phyloP scores from a whole-genome alignment of 202 grass and related monocot genomes.

The Panicum virgatum region DNA sequence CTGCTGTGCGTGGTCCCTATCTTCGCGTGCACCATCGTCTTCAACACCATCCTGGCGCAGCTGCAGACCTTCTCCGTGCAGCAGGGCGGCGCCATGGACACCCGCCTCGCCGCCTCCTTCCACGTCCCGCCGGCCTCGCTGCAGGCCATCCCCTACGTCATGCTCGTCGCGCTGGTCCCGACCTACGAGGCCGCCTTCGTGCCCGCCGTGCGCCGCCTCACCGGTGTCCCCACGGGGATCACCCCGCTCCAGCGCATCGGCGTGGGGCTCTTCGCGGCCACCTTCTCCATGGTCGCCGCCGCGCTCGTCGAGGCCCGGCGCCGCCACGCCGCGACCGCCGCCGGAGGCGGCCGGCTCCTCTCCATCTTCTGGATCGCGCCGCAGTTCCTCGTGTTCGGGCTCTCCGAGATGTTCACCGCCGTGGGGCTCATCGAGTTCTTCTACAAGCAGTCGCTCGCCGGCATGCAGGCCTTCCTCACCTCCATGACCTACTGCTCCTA shows the following conservation, averaged over 20 bases:
- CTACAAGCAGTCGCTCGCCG: conserved; percentile 85
- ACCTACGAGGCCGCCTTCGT: conserved; percentile 74
- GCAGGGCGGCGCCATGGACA: conserved; percentile 77
- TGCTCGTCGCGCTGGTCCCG: conserved; percentile 67
- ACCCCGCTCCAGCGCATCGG: conserved; percentile 84
- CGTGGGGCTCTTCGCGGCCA: conserved; percentile 74
- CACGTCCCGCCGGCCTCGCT: conserved; percentile 76
- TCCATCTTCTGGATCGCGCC: conserved; percentile 86
- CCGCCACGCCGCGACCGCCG: not conserved
- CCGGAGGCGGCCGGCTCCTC: not conserved
- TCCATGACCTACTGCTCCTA: conserved; percentile 99
- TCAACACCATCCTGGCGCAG: conserved; percentile 91
- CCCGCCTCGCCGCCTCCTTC: conserved; percentile 52
- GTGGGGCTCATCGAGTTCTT: conserved; percentile 99
- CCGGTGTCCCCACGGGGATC: conserved; percentile 62
- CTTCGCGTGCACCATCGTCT: conserved; percentile 87
- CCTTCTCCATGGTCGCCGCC: conserved; percentile 89
- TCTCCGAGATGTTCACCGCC: conserved; percentile 97
- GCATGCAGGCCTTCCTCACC: conserved; percentile 89
- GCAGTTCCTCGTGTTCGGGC: conserved; percentile 86
- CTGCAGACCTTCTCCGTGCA: conserved; percentile 97
- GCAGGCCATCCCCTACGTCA: conserved; percentile 79
- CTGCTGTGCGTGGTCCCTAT: conserved; percentile 82
- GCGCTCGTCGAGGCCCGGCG: conserved; percentile 66
- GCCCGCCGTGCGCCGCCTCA: conserved; percentile 51